phyloP scores from a whole-genome alignment of 2,329 filamentous ascomycete genomes.

The Xylariales sp. region DNA sequence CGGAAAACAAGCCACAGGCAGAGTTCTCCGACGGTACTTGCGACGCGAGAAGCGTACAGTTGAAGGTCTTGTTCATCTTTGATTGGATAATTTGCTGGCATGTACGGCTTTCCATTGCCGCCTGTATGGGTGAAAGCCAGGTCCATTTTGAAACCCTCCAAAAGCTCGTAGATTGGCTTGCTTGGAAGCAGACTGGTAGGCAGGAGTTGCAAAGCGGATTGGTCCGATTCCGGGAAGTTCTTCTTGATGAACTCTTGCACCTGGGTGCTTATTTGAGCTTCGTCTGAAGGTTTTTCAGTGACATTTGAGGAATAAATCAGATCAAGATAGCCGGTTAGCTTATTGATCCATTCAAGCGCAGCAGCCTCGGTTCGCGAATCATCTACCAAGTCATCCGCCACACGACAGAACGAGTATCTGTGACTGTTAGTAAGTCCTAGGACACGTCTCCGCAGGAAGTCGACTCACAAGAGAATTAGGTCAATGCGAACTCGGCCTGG shows the following conservation, averaged over 20 bases:
- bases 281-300: slow-evolving; percentile 19
- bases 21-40: slow-evolving; percentile 66
- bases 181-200: slow-evolving; percentile 52
- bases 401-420: slow-evolving; percentile 67
- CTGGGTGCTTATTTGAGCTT: no score
- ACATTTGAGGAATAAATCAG: slow-evolving; percentile 38
- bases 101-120: slow-evolving; percentile 1
- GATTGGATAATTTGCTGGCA: slow-evolving; percentile 46
- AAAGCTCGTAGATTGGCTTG: slow-evolving; percentile 57
- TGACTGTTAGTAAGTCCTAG: slow-evolving; percentile 10
- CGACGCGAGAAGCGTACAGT: slow-evolving; percentile 62
- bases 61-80: slow-evolving; percentile 53
- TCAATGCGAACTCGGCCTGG: slow-evolving; percentile 64
- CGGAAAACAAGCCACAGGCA: slow-evolving; percentile 63
- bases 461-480: slow-evolving; percentile 55
- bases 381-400: slow-evolving; percentile 70
- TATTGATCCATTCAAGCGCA: slow-evolving; percentile 53
- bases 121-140: slow-evolving; percentile 42
- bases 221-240: slow-evolving; percentile 47
- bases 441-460: neutral
- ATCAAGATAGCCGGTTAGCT: slow-evolving; percentile 53
- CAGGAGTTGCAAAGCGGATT: slow-evolving; percentile 54
- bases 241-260: slow-evolving; percentile 33
- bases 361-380: slow-evolving; percentile 49
- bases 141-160: slow-evolving; percentile 67